Conservation (phyloP, 1,284 basidiomycete genomes). For the Fomes fomentarius region DNA sequence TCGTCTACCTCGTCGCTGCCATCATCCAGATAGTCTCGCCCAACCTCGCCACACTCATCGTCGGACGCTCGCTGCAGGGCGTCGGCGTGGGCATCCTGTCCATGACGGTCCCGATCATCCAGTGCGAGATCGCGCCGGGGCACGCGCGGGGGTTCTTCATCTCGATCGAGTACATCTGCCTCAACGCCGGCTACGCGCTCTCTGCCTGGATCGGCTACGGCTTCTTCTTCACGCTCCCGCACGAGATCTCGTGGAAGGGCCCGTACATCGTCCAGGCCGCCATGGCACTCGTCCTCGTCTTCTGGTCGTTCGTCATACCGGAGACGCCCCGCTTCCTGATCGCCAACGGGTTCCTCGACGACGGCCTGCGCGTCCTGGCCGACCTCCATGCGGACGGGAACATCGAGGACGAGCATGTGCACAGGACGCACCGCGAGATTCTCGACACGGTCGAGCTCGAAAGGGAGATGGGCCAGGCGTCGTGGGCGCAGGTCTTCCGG, state of each 20-base stretch:
- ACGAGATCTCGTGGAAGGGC: conserved; percentile 56
- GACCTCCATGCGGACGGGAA: conserved; percentile 53
- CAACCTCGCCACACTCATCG: conserved; percentile 45
- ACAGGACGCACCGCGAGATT: conserved; percentile 46
- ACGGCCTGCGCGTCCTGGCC: conserved; percentile 49
- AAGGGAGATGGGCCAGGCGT: conserved; percentile 40
- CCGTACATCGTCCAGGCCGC: conserved; percentile 53
- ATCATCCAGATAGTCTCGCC: conserved; percentile 50
- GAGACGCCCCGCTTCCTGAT: conserved; percentile 60
- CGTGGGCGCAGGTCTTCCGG: conserved; percentile 49
- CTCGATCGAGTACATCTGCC: conserved; percentile 54
- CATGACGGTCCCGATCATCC: conserved; percentile 55
- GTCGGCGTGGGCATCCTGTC: conserved; percentile 52
- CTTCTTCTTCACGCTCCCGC: conserved; percentile 53
- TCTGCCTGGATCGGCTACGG: conserved; percentile 56
- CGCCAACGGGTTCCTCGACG: conserved; percentile 49
- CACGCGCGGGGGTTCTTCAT: conserved; percentile 55
- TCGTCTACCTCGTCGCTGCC: conserved; percentile 50
- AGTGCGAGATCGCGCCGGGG: conserved; percentile 57
- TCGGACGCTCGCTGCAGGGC: conserved; percentile 52
- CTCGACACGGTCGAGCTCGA: conserved; percentile 45
- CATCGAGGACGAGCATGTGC: conserved; percentile 40
- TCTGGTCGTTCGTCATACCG: conserved; percentile 51
- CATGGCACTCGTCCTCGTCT: conserved; percentile 46
- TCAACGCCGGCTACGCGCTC: conserved; percentile 53